Conservation (phyloP, 75 land plant species). For the Selaginella tamariscina region DNA sequence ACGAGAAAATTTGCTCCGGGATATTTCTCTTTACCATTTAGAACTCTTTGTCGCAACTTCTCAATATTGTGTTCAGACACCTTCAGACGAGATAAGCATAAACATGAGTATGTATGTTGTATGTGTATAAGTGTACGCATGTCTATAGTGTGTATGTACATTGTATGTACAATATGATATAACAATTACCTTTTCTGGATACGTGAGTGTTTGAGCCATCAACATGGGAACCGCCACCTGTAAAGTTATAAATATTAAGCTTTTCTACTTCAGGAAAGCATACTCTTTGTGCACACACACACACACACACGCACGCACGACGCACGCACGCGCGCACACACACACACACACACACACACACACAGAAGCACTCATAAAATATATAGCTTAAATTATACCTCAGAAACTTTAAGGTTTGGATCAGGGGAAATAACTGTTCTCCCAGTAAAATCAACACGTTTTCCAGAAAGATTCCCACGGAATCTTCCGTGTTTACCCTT, state of each 20-base stretch:
- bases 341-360: too few relatives aligned
- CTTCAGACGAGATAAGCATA: too few relatives aligned
- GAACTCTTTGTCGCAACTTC: conserved; percentile 61
- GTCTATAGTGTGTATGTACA: too few relatives aligned
- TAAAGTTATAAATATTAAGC: neutral
- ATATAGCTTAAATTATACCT: conserved; percentile 52
- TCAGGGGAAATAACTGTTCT: conserved; percentile 98
- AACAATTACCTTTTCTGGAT: too few relatives aligned
- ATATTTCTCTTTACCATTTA: conserved; percentile 65
- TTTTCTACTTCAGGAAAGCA: neutral
- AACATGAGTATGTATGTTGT: too few relatives aligned
- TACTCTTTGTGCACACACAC: too few relatives aligned
- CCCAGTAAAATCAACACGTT: conserved; percentile 94
- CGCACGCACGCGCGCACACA: too few relatives aligned
- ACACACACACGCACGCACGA: too few relatives aligned
- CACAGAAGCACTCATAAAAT: neutral
- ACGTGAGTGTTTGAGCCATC: conserved; percentile 73
- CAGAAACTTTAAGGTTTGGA: conserved; percentile 91
- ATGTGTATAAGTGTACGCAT: too few relatives aligned
- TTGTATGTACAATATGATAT: too few relatives aligned
- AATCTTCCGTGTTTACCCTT: conserved; percentile 98
- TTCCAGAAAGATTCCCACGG: conserved; percentile 91
- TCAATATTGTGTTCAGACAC: conserved; percentile 77
- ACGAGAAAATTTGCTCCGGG: conserved; percentile 83
- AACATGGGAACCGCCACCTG: conserved; percentile 84